phyloP scores from a whole-genome alignment of 169 alveolate species.

The Plasmodium blacklocki region DNA sequence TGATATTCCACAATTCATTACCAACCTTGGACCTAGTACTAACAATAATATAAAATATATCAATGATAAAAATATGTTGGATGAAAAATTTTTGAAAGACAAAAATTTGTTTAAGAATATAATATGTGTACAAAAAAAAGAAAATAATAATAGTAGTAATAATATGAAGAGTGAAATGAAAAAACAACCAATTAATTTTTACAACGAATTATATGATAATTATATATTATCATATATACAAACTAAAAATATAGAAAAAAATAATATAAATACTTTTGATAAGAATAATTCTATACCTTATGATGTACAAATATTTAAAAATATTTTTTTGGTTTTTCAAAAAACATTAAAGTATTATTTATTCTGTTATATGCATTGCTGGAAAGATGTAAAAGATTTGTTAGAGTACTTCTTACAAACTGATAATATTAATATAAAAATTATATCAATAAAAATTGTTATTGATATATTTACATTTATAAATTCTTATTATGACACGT shows the following conservation, averaged over 20 bases:
- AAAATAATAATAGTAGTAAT: not conserved
- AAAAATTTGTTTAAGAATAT: not conserved
- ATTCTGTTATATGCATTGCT: constrained; percentile 75
- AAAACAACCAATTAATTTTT: not conserved
- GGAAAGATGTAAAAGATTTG: constrained; percentile 65
- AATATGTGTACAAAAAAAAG: not conserved
- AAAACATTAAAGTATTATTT: constrained; percentile 55
- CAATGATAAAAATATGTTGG: too few species aligned
- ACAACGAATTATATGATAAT: constrained; percentile 21
- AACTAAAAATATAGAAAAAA: not conserved
- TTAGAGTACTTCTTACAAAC: constrained; percentile 59
- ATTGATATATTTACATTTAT: constrained; percentile 62
- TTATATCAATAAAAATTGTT: constrained; percentile 62
- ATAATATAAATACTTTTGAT: not conserved
- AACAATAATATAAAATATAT: too few species aligned
- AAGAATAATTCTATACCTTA: constrained; percentile 40
- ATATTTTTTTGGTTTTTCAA: constrained; percentile 68
- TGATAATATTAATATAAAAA: constrained; percentile 67
- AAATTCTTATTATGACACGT: constrained; percentile 44
- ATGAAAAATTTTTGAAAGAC: too few species aligned
- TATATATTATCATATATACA: constrained; percentile 47
- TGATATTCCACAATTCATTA: not conserved
- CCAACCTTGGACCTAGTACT: too few species aligned
- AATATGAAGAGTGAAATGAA: not conserved
- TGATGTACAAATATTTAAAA: constrained; percentile 69